Evolutionary conservation across 208 protist genomes (phyloP).

Genomic region (Leishmania turanica): DNA sequence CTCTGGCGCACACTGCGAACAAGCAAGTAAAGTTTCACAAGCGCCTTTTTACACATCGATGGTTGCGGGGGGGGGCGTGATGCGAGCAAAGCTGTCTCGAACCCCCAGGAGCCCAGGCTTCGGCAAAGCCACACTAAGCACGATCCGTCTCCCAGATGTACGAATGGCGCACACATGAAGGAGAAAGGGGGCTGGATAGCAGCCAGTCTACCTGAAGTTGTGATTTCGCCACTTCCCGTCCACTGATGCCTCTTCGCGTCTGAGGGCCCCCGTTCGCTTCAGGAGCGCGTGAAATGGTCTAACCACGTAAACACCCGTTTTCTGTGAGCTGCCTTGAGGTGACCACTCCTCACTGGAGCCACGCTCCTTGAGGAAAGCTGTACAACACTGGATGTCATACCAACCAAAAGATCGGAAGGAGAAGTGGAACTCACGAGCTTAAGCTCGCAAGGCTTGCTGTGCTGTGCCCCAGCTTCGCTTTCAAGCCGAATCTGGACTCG

Average conservation of each 20-base stretch:
- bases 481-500: no score
- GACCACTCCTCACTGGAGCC: background rate
- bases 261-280: background rate
- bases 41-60: background rate
- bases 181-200: background rate
- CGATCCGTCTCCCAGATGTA: background rate
- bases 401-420: background rate
- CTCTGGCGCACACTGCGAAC: no score
- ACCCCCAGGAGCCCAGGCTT: background rate
- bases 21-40: background rate
- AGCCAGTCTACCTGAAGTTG: background rate
- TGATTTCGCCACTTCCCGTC: background rate
- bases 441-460: background rate
- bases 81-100: no score
- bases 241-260: background rate
- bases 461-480: background rate
- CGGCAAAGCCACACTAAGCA: background rate
- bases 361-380: background rate
- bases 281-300: background rate
- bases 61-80: background rate
- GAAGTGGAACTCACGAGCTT: no score
- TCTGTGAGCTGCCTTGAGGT: background rate
- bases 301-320: no score
- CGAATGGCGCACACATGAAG: background rate
- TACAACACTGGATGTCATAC: background rate